Evolutionary conservation across 2,329 filamentous ascomycete species (phyloP).

Genomic region (Fusarium guadeloupense): DNA sequence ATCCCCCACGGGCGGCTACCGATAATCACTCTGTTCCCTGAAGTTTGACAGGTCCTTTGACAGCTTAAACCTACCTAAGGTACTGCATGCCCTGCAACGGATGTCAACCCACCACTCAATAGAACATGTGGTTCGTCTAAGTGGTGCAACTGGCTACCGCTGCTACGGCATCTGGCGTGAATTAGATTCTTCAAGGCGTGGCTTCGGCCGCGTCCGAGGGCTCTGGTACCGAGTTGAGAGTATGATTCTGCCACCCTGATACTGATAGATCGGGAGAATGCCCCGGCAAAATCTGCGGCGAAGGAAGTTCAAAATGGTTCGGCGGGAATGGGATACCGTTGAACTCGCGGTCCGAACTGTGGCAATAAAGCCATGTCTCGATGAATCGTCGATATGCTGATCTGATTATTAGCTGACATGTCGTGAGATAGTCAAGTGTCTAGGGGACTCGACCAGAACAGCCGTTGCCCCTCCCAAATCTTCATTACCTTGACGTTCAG

Average conservation of each 20-base stretch:
- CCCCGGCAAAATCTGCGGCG: constrained; percentile 55
- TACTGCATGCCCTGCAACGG: constrained; percentile 26
- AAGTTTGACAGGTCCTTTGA: constrained; percentile 15
- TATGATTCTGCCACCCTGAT: constrained; percentile 40
- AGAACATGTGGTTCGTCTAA: constrained; percentile 38
- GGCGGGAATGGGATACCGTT: constrained; percentile 56
- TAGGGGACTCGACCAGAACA: constrained; percentile 4
- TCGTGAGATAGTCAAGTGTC: constrained; percentile 8
- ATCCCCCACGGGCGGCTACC: constrained; percentile 17
- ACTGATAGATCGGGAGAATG: constrained; percentile 40
- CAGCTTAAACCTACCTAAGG: constrained; percentile 8
- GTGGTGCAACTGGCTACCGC: constrained; percentile 32
- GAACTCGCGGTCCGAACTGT: constrained; percentile 58
- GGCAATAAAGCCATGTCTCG: constrained; percentile 57
- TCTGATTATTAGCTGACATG: constrained; percentile 40
- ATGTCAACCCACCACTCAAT: constrained; percentile 39
- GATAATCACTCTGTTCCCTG: constrained; percentile 15
- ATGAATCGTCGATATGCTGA: constrained; percentile 55
- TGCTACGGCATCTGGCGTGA: constrained; percentile 12
- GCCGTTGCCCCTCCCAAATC: constrained; percentile 4
- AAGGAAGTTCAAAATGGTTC: constrained; percentile 58
- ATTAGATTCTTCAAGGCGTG: constrained; percentile 34
- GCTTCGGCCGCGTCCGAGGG: constrained; percentile 40
- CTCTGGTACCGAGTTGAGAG: constrained; percentile 39
- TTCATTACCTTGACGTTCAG: constrained; percentile 54